phyloP scores from a whole-genome alignment of 306 rosid genomes.

The Styphnolobium japonicum region DNA sequence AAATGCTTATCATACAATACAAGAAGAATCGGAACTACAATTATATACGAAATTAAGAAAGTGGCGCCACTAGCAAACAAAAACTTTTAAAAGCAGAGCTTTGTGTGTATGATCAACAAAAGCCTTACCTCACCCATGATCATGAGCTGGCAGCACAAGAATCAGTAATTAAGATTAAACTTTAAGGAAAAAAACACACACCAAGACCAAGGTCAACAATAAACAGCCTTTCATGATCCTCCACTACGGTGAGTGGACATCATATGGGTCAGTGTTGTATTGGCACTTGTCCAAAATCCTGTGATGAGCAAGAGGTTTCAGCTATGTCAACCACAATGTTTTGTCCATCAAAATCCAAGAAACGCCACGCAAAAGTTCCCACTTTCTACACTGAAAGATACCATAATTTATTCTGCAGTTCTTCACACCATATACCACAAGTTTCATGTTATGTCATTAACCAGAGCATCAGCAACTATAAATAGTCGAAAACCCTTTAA shows the following conservation, averaged over 20 bases:
- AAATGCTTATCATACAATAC: neutral
- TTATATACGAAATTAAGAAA: neutral
- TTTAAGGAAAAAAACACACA: neutral
- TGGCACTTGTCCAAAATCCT: slow-evolving; percentile 27
- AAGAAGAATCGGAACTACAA: neutral
- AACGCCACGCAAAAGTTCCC: slow-evolving; percentile 26
- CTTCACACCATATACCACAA: slow-evolving; percentile 17
- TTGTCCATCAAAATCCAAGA: slow-evolving; percentile 5
- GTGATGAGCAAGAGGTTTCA: neutral
- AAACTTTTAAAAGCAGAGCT: neutral
- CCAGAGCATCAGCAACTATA: slow-evolving; percentile 24
- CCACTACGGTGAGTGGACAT: slow-evolving; percentile 47
- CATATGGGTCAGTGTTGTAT: slow-evolving; percentile 22
- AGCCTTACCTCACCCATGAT: neutral
- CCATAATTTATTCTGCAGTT: slow-evolving; percentile 1
- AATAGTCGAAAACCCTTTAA: slow-evolving; percentile 7
- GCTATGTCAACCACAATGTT: slow-evolving; percentile 34
- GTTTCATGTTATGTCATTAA: neutral
- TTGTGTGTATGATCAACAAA: neutral
- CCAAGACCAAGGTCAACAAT: slow-evolving; percentile 14
- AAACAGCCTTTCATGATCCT: slow-evolving; percentile 20
- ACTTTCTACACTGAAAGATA: slow-evolving; percentile 9
- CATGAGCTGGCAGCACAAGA: slow-evolving; percentile 31
- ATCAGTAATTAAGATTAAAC: neutral
- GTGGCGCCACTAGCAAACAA: neutral